Evolutionary conservation across 192 early-diverging fungal species (phyloP).

Genomic region (Phlyctochytrium bullatum): DNA sequence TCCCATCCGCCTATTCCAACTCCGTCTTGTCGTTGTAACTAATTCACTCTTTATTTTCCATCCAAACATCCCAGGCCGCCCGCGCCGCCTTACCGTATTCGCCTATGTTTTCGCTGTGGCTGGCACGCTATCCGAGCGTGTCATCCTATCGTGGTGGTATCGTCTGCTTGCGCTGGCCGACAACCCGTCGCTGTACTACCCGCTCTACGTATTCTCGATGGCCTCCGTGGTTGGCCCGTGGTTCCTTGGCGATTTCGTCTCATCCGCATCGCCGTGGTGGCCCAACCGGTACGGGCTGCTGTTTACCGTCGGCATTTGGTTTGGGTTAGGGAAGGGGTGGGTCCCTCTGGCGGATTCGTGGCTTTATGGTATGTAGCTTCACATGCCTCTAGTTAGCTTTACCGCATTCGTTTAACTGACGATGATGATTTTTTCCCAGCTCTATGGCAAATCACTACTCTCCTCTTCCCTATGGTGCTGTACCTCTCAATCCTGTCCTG

Average conservation of each 20-base stretch:
- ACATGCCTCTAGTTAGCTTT: not conserved
- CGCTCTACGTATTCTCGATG: constrained; percentile 39
- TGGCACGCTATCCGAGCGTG: not conserved
- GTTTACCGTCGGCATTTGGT: constrained; percentile 31
- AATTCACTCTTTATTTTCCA: too few relatives aligned
- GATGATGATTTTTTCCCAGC: constrained; percentile 11
- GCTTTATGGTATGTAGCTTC: constrained; percentile 15
- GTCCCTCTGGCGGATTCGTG: constrained; percentile 27
- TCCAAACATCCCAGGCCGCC: too few relatives aligned
- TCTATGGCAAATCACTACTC: constrained; percentile 27
- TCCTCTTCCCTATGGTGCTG: constrained; percentile 23
- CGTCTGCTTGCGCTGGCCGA: constrained; percentile 39
- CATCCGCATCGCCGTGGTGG: constrained; percentile 15
- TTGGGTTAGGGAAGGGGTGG: constrained; percentile 14
- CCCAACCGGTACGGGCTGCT: constrained; percentile 24
- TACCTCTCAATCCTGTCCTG: not conserved
- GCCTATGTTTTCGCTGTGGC: too few relatives aligned
- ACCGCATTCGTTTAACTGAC: not conserved
- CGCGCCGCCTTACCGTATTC: too few relatives aligned
- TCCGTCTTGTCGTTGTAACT: too few relatives aligned
- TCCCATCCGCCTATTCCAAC: too few relatives aligned
- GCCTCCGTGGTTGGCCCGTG: constrained; percentile 57
- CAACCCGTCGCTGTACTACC: constrained; percentile 53
- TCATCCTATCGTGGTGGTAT: not conserved
- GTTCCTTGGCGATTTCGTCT: constrained; percentile 71